Conservation (phyloP, 257 asterid species). For the Solanum appendiculatum region DNA sequence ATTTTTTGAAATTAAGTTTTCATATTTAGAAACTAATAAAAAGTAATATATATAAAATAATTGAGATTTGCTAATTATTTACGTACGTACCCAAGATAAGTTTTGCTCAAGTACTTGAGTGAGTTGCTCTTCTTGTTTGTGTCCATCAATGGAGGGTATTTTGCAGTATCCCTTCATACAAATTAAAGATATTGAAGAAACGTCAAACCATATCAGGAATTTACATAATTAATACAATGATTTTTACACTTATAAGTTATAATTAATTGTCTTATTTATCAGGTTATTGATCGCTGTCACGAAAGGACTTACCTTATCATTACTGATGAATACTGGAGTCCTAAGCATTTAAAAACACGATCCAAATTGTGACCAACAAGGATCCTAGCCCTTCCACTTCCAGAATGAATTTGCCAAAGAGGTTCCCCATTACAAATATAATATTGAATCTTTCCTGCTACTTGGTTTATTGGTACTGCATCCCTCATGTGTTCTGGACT, state of each 20-base stretch:
- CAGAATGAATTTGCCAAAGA: slow-evolving; percentile 69
- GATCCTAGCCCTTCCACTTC: slow-evolving; percentile 62
- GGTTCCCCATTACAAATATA: slow-evolving; percentile 85
- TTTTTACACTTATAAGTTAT: no score
- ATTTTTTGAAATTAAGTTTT: neutral
- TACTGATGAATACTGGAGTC: slow-evolving; percentile 51
- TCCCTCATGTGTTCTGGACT: slow-evolving; percentile 60
- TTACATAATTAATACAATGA: no score
- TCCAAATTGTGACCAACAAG: slow-evolving; percentile 83
- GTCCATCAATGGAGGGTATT: slow-evolving; percentile 75
- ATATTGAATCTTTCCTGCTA: slow-evolving; percentile 68
- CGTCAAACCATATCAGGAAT: neutral
- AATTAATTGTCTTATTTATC: no score
- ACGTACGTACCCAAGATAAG: slow-evolving; percentile 55
- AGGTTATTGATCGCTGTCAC: neutral
- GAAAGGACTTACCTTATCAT: slow-evolving; percentile 45
- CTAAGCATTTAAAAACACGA: slow-evolving; percentile 70
- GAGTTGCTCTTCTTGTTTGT: slow-evolving; percentile 94
- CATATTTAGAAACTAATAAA: neutral
- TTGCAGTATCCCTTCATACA: slow-evolving; percentile 68
- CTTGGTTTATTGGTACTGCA: slow-evolving; percentile 61
- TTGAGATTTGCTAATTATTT: no score
- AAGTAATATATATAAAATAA: no score
- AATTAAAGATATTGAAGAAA: neutral
- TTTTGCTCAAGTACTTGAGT: slow-evolving; percentile 55